Conservation (phyloP, 805 yeast genomes). For the Starmerella bombi region DNA sequence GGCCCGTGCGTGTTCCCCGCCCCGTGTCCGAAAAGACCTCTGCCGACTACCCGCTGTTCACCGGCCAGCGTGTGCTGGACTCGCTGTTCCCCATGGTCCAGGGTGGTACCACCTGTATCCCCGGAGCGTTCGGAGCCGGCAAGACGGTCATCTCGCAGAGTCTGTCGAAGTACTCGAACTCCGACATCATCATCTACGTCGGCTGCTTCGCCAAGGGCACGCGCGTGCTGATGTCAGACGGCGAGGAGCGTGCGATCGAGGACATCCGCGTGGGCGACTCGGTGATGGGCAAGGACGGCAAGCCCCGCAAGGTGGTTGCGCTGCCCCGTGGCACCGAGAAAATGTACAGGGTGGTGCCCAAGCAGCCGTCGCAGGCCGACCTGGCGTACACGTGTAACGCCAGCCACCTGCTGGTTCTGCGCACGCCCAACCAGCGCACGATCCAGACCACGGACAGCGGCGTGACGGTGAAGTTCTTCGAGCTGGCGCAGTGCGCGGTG, state of each 20-base stretch:
- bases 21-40: slow-evolving; percentile 90
- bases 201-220: slow-evolving; percentile 34
- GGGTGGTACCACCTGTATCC: slow-evolving; percentile 99
- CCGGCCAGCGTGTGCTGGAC: slow-evolving; percentile 98
- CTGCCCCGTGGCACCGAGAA: slow-evolving; percentile 34
- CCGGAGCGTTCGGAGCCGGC: slow-evolving; percentile 99
- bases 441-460: slow-evolving; percentile 14
- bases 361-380: slow-evolving; percentile 8
- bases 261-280: slow-evolving; percentile 30
- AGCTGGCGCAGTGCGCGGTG: slow-evolving; percentile 2
- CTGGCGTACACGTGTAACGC: slow-evolving; percentile 29
- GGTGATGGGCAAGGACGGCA: slow-evolving; percentile 36
- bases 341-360: slow-evolving; percentile 30
- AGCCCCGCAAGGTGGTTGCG: slow-evolving; percentile 30
- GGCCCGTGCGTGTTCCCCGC: slow-evolving; percentile 99
- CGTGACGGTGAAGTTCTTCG: slow-evolving; percentile 24
- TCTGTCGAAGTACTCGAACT: slow-evolving; percentile 90
- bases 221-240: slow-evolving; percentile 35
- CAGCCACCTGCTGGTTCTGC: slow-evolving; percentile 31
- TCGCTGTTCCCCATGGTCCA: slow-evolving; percentile 97
- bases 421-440: slow-evolving; percentile 26
- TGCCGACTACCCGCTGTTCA: slow-evolving; percentile 88
- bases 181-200: slow-evolving; percentile 89
- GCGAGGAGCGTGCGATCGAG: slow-evolving; percentile 28
- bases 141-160: slow-evolving; percentile 97